Evolutionary conservation across 306 rosid genomes (phyloP).

Genomic region (Quercus dentata): DNA sequence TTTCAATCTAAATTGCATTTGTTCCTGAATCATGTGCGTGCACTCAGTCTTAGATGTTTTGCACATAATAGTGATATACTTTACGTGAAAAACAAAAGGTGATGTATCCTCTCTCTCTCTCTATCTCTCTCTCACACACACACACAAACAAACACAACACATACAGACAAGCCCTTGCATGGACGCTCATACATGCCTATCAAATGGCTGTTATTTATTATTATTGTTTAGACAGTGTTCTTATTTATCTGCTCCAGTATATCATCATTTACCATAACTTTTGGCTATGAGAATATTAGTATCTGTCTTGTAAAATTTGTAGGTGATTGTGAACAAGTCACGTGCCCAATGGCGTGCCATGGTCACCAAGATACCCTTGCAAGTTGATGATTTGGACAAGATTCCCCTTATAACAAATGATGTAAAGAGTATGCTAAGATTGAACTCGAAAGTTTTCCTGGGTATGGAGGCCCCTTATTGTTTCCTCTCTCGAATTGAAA

Average conservation of each 20-base stretch:
- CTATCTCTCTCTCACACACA: neutral
- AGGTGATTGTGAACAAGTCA: slow-evolving; percentile 90
- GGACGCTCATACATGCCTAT: neutral
- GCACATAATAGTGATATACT: neutral
- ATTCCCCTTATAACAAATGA: slow-evolving; percentile 59
- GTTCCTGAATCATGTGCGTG: neutral
- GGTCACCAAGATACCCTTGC: slow-evolving; percentile 60
- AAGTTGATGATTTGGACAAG: slow-evolving; percentile 56
- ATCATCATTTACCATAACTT: neutral
- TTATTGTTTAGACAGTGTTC: neutral
- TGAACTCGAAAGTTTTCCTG: slow-evolving; percentile 65
- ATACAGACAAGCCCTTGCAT: neutral
- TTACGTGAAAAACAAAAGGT: neutral
- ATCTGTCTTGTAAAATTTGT: slow-evolving; percentile 14
- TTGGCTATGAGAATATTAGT: neutral
- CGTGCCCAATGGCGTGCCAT: slow-evolving; percentile 79
- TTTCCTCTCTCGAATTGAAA: slow-evolving; percentile 70
- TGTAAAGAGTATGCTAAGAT: slow-evolving; percentile 64
- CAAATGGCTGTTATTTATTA: neutral
- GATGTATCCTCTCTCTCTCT: neutral
- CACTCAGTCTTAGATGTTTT: neutral
- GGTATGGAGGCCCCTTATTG: slow-evolving; percentile 82
- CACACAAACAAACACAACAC: neutral
- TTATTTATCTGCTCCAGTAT: neutral
- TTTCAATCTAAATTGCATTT: neutral